These are phyloP conservation scores for Saccharomyces hybrid DNA, from an alignment of 1,139 yeast species.

Conservation along the genomic window DNA sequence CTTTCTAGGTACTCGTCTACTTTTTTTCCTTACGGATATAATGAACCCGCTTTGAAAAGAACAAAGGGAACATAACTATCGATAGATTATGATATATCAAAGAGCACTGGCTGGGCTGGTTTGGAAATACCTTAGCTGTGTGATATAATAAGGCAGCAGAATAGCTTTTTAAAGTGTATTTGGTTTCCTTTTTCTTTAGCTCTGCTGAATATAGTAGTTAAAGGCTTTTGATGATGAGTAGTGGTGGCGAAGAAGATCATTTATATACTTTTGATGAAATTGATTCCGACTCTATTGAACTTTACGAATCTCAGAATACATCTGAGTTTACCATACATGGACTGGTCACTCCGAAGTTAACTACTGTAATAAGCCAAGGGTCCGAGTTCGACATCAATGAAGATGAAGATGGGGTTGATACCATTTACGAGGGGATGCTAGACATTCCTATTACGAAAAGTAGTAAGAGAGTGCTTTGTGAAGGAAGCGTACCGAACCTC, in stretches of 20 bases:
- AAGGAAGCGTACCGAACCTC: slow-evolving; percentile 22
- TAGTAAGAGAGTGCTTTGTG: slow-evolving; percentile 11
- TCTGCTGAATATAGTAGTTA: not conserved
- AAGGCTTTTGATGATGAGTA: slow-evolving; percentile 1
- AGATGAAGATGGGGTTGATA: slow-evolving; percentile 4
- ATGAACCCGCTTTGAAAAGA: not conserved
- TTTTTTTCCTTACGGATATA: not conserved
- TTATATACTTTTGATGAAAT: not conserved
- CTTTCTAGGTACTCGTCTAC: not conserved
- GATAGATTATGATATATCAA: not conserved
- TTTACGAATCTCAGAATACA: slow-evolving; percentile 10
- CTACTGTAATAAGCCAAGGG: slow-evolving; percentile 12
- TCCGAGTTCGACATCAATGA: slow-evolving; percentile 25
- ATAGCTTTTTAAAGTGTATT: not conserved
- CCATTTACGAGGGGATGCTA: slow-evolving; percentile 12
- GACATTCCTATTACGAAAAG: slow-evolving; percentile 6
- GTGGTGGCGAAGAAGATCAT: slow-evolving; percentile 4
- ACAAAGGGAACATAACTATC: not conserved
- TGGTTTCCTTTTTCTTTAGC: not conserved
- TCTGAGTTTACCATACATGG: slow-evolving; percentile 2
- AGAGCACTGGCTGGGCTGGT: not conserved
- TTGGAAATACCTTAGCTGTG: not conserved
- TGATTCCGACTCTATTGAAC: slow-evolving; percentile 5
- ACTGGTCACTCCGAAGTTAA: not conserved
- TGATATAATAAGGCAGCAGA: not conserved